Conservation (phyloP, 2,329 filamentous ascomycete species). For the Calonectria pseudoturangicola region DNA sequence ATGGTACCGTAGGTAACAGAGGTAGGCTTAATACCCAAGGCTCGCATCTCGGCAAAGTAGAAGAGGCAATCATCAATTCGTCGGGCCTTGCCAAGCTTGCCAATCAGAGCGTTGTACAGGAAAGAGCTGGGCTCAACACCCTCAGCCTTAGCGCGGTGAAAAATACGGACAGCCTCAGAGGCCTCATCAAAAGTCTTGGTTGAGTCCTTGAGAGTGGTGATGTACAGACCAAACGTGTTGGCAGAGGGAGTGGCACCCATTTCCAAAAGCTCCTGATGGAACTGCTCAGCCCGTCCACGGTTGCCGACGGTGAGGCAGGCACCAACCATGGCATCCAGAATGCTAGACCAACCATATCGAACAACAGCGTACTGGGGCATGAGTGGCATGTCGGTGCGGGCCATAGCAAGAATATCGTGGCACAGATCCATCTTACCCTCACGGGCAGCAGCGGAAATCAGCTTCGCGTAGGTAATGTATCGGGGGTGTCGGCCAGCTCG, state of each 20-base stretch:
- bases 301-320: constrained; percentile 90
- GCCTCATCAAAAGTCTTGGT: constrained; percentile 99
- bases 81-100: constrained; percentile 97
- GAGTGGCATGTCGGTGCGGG: constrained; percentile 90
- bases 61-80: constrained; percentile 98
- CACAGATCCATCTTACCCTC: constrained; percentile 88
- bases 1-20: constrained; percentile 99
- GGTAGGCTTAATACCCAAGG: constrained; percentile 92
- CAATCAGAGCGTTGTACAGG: constrained; percentile 97
- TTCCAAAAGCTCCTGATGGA: constrained; percentile 91
- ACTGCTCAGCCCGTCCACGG: constrained; percentile 87
- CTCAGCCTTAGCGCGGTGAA: constrained; percentile 93
- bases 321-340: constrained; percentile 96
- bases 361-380: constrained; percentile 90
- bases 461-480: constrained; percentile 97
- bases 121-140: constrained; percentile 97
- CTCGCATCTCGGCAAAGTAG: constrained; percentile 98
- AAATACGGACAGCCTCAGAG: constrained; percentile 97
- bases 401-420: constrained; percentile 91
- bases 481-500: constrained; percentile 92
- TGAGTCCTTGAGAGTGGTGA: constrained; percentile 98
- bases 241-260: constrained; percentile 95
- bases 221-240: constrained; percentile 98
- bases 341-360: constrained; percentile 96
- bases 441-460: constrained; percentile 92